Conservation (phyloP, 345 rosid genomes). For the Rhizophora mangle region DNA sequence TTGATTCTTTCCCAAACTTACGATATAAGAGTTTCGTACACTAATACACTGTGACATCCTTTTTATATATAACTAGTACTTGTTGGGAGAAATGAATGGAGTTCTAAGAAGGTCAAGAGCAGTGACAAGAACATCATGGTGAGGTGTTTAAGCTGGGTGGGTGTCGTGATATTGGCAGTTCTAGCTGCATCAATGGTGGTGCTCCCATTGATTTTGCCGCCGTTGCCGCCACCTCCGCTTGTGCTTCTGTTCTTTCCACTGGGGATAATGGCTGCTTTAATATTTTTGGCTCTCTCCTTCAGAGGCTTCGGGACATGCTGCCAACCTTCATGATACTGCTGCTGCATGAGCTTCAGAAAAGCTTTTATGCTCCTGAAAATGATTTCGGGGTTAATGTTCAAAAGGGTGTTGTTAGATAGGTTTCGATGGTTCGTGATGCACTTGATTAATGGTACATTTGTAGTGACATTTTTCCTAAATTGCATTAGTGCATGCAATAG, state of each 20-base stretch:
- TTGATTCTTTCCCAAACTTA: neutral
- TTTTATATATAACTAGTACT: neutral
- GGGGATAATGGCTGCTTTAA: constrained; percentile 62
- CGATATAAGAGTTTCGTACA: neutral
- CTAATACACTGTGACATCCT: neutral
- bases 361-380: neutral
- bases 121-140: constrained; percentile 20
- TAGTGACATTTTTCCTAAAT: neutral
- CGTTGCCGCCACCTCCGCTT: constrained; percentile 65
- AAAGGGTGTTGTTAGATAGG: too few relatives aligned
- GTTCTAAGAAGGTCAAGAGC: constrained; percentile 6
- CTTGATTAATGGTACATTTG: neutral
- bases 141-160: constrained; percentile 31
- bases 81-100: constrained; percentile 21
- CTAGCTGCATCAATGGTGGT: constrained; percentile 48
- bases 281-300: constrained; percentile 57
- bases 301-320: constrained; percentile 20
- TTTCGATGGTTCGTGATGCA: neutral
- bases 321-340: neutral
- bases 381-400: neutral
- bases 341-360: neutral
- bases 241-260: constrained; percentile 55
- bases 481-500: neutral
- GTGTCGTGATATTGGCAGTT: constrained; percentile 32
- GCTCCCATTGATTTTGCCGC: constrained; percentile 60